A percentile compares a stretch with the other conserved stretches of the same genome.
Evolutionary conservation across 257 asterid species (phyloP).

Genomic region (Eucommia ulmoides): DNA sequence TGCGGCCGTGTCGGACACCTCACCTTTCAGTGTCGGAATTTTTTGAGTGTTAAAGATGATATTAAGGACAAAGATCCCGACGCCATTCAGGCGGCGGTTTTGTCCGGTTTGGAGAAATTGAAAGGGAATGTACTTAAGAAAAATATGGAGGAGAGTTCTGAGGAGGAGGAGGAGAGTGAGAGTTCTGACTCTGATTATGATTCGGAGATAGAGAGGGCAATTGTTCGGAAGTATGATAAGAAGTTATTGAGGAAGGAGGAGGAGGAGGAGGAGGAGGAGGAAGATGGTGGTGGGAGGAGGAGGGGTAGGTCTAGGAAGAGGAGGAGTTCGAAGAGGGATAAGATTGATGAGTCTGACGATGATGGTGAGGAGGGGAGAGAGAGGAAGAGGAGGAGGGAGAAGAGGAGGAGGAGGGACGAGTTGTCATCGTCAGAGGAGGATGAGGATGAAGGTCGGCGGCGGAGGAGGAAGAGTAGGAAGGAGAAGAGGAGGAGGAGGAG

Average conservation of each 20-base stretch:
- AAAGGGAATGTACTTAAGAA: slow-evolving; percentile 30
- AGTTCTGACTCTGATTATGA: slow-evolving; percentile 72
- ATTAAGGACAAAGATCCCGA: slow-evolving; percentile 41
- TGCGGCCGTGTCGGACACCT: slow-evolving; percentile 95
- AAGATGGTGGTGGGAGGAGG: slow-evolving; percentile 28
- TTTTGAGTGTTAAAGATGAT: slow-evolving; percentile 72
- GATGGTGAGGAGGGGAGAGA: slow-evolving; percentile 43
- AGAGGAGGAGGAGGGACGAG: slow-evolving; percentile 39
- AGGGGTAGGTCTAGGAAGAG: slow-evolving; percentile 53
- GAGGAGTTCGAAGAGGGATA: slow-evolving; percentile 41
- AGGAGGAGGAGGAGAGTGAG: slow-evolving; percentile 56
- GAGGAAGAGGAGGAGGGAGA: slow-evolving; percentile 36
- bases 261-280: slow-evolving; percentile 24
- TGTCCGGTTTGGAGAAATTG: slow-evolving; percentile 60
- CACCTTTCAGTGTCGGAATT: slow-evolving; percentile 89
- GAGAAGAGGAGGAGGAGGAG: slow-evolving; percentile 62
- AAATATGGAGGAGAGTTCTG: slow-evolving; percentile 30
- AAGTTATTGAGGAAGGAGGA: slow-evolving; percentile 24
- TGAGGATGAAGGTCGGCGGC: slow-evolving; percentile 23
- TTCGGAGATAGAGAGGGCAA: slow-evolving; percentile 70
- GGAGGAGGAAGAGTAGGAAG: slow-evolving; percentile 49
- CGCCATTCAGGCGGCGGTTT: slow-evolving; percentile 44
- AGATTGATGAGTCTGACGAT: slow-evolving; percentile 27
- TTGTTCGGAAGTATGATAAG: slow-evolving; percentile 40
- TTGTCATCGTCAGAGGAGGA: slow-evolving; percentile 36